phyloP scores from a whole-genome alignment of 1,284 basidiomycete species.

The Ceratobasidium sp. region DNA sequence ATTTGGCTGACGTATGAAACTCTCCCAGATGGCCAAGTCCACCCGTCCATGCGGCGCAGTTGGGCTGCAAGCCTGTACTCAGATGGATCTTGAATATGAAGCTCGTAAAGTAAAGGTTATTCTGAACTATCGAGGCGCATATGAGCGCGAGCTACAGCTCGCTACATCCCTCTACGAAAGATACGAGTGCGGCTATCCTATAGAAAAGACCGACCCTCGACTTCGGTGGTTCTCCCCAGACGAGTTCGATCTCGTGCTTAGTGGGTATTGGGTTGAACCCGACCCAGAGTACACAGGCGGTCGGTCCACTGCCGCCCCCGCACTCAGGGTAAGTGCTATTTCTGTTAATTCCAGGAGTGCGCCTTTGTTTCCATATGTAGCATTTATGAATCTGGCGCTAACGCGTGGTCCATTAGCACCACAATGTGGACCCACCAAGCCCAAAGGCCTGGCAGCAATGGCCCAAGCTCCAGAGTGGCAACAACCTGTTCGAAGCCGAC shows the following conservation, averaged over 20 bases:
- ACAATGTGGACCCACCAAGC: conserved; percentile 4
- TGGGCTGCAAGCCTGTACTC: conserved; percentile 58
- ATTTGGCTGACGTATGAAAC: conserved; percentile 59
- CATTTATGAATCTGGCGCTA: neutral
- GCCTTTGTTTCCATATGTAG: neutral
- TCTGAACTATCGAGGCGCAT: conserved; percentile 53
- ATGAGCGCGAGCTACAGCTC: conserved; percentile 2
- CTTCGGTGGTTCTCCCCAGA: neutral
- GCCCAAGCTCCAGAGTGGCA: neutral
- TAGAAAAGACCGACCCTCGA: neutral
- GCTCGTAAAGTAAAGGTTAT: conserved; percentile 69
- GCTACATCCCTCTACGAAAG: neutral
- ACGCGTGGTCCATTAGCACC: conserved; percentile 1
- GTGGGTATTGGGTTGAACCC: conserved; percentile 4
- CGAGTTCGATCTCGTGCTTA: neutral
- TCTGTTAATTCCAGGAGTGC: neutral
- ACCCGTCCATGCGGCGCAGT: conserved; percentile 58
- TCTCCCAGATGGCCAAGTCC: conserved; percentile 63
- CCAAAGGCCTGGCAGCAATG: neutral
- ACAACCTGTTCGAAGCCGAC: neutral
- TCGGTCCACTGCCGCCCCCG: neutral
- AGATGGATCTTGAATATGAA: conserved; percentile 64
- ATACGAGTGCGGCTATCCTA: neutral
- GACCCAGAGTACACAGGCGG: conserved; percentile 12
- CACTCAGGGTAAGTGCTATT: conserved; percentile 3